Evolutionary conservation across 495 filamentous ascomycete species (phyloP).

Genomic region (Annulohypoxylon stygium): DNA sequence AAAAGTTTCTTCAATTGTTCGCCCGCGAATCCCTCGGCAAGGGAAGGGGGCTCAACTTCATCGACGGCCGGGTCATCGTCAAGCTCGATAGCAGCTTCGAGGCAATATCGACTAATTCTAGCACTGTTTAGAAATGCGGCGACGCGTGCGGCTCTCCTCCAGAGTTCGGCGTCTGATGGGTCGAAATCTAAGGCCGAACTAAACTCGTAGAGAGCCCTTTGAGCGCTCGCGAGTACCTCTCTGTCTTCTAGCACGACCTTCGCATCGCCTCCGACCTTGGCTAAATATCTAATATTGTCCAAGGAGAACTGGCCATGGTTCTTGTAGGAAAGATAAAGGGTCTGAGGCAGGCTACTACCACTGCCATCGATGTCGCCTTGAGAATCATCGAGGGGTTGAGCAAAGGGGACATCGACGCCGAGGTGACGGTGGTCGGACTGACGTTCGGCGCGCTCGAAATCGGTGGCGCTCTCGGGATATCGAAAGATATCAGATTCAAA

Average conservation of each 20-base stretch:
- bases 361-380: slow-evolving; percentile 72
- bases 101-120: slow-evolving; percentile 83
- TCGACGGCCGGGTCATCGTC: slow-evolving; percentile 80
- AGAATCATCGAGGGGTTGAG: slow-evolving; percentile 56
- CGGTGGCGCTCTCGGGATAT: slow-evolving; percentile 85
- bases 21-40: slow-evolving; percentile 87
- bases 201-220: slow-evolving; percentile 71
- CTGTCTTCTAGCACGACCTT: slow-evolving; percentile 55
- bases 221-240: slow-evolving; percentile 57
- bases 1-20: slow-evolving; percentile 80
- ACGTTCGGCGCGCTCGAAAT: slow-evolving; percentile 75
- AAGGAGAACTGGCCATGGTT: slow-evolving; percentile 92
- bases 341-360: slow-evolving; percentile 85
- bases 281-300: slow-evolving; percentile 71
- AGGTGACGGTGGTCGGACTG: slow-evolving; percentile 64
- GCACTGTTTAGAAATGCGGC: slow-evolving; percentile 79
- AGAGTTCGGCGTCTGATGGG: slow-evolving; percentile 93
- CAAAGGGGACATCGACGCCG: slow-evolving; percentile 54
- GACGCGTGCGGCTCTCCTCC: slow-evolving; percentile 86
- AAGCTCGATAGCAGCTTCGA: slow-evolving; percentile 90
- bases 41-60: slow-evolving; percentile 78
- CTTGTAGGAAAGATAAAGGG: slow-evolving; percentile 92
- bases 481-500: slow-evolving; percentile 94
- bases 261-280: slow-evolving; percentile 55
- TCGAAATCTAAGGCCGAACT: slow-evolving; percentile 85